Percentiles rank a stretch among this genome's conserved stretches.
phyloP scores from a whole-genome alignment of 257 asterid genomes.

The Solanum ossicruentum region DNA sequence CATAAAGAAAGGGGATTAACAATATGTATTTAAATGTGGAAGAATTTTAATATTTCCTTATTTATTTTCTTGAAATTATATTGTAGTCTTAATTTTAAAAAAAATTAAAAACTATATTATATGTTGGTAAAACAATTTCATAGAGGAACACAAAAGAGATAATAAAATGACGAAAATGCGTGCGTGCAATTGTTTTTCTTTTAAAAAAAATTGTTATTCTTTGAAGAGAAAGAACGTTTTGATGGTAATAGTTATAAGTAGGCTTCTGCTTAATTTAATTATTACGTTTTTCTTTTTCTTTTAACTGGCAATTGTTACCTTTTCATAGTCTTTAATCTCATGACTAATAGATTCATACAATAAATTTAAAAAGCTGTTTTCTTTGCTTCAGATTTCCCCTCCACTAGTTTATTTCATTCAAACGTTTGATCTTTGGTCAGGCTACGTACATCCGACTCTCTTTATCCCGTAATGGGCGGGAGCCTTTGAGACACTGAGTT shows the following conservation, averaged over 20 bases:
- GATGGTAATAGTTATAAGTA: not conserved
- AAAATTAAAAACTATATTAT: not conserved
- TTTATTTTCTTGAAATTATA: not conserved
- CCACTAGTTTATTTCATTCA: not conserved
- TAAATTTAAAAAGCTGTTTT: slow-evolving; percentile 27
- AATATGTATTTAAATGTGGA: not conserved
- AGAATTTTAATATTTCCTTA: not conserved
- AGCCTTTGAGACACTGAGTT: too few species aligned
- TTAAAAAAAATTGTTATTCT: not conserved
- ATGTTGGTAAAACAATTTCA: not conserved
- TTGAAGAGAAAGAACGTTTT: not conserved
- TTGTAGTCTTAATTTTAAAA: not conserved
- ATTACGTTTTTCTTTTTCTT: not conserved
- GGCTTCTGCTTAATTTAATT: not conserved
- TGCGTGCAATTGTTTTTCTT: not conserved
- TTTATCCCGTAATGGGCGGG: too few species aligned
- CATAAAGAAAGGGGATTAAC: not conserved
- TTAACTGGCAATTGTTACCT: slow-evolving; percentile 7
- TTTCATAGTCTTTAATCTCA: slow-evolving; percentile 15
- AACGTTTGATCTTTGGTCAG: too few species aligned
- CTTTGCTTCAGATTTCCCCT: slow-evolving; percentile 20
- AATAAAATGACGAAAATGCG: not conserved
- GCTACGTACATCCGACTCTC: too few species aligned
- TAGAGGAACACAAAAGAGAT: not conserved
- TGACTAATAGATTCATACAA: slow-evolving; percentile 15